Percentiles rank a stretch among this genome's conserved stretches.
These are phyloP conservation scores for Boechera retrofracta DNA, from an alignment of 345 rosid genomes.

Conservation along the genomic window DNA sequence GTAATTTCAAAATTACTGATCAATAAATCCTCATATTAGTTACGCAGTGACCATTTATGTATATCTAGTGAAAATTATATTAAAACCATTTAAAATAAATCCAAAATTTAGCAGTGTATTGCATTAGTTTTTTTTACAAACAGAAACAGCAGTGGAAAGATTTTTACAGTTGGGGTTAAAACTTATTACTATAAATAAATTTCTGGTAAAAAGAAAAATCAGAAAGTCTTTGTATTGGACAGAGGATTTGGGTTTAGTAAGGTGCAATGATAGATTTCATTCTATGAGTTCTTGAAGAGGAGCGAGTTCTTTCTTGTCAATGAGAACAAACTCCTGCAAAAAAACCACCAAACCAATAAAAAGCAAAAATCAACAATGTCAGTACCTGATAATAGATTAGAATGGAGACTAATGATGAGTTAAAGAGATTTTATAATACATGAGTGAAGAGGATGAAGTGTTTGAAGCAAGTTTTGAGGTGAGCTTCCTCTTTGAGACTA, in stretches of 20 bases:
- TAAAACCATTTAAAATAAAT: neutral
- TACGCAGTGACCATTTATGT: neutral
- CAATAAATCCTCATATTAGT: neutral
- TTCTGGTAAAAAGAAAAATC: neutral
- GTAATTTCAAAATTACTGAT: neutral
- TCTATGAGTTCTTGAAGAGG: conserved; percentile 90
- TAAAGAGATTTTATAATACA: too few species aligned
- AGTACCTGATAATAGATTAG: too few species aligned
- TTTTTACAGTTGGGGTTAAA: conserved; percentile 3
- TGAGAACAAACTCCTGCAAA: conserved; percentile 53
- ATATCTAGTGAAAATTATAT: neutral
- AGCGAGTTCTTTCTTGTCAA: conserved; percentile 90
- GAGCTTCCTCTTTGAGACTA: conserved; percentile 96
- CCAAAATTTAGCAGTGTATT: neutral
- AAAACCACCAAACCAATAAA: too few species aligned
- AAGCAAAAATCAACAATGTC: too few species aligned
- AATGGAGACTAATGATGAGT: too few species aligned
- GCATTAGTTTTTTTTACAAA: neutral
- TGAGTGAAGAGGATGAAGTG: conserved; percentile 18
- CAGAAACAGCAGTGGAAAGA: neutral
- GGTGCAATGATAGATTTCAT: conserved; percentile 60
- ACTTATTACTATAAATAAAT: neutral
- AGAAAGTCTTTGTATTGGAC: neutral
- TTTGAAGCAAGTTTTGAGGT: conserved; percentile 97
- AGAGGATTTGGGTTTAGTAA: conserved; percentile 45